These are phyloP conservation scores for Malassezia sp. DNA, from an alignment of 1,284 basidiomycete species.

Conservation along the genomic window DNA sequence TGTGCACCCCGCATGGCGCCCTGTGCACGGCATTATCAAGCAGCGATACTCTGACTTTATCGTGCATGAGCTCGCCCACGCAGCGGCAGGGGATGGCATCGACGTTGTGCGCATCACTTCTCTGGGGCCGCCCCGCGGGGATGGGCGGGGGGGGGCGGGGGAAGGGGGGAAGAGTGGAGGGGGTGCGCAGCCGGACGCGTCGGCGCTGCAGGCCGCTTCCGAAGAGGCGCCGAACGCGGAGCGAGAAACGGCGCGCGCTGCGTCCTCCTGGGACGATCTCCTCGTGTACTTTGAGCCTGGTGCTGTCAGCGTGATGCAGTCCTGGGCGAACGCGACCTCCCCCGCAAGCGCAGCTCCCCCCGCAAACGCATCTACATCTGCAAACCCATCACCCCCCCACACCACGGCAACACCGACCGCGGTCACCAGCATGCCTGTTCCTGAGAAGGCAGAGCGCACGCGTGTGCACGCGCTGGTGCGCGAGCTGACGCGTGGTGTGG, in stretches of 20 bases:
- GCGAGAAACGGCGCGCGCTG: too few relatives aligned
- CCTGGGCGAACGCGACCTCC: too few relatives aligned
- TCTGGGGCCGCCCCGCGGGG: constrained; percentile 23
- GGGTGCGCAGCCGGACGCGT: too few relatives aligned
- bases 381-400: too few relatives aligned
- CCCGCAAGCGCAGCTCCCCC: too few relatives aligned
- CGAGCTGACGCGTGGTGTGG: constrained; percentile 65
- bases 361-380: too few relatives aligned
- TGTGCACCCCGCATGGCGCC: constrained; percentile 22
- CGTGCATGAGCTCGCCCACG: constrained; percentile 28
- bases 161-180: not conserved
- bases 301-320: too few relatives aligned
- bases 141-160: constrained; percentile 6
- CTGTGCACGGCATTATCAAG: constrained; percentile 40
- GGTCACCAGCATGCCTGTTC: constrained; percentile 58
- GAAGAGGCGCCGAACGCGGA: not conserved
- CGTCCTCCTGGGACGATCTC: constrained; percentile 19
- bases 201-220: not conserved
- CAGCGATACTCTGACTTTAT: constrained; percentile 40
- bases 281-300: constrained; percentile 18
- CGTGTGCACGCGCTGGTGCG: constrained; percentile 70
- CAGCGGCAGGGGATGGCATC: too few relatives aligned
- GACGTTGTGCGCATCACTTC: constrained; percentile 24
- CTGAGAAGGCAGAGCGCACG: constrained; percentile 67
- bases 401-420: too few relatives aligned